Evolutionary conservation across 345 rosid genomes (phyloP).

Genomic region (Populus euphratica): DNA sequence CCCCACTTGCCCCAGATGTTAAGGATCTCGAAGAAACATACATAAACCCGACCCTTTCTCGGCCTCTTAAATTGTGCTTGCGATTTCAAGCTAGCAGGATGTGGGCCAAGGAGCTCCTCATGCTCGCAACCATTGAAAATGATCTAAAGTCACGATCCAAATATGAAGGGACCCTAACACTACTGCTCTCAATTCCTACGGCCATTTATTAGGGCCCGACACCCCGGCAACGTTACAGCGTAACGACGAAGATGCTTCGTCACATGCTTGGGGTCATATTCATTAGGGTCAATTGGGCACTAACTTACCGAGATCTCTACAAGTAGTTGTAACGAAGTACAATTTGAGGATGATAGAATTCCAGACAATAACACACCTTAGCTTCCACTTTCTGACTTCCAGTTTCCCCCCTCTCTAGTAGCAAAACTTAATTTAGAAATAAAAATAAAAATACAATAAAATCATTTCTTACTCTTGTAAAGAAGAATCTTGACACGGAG

Average conservation of each 20-base stretch:
- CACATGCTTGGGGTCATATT: neutral
- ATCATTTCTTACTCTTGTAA: neutral
- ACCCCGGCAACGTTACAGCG: constrained; percentile 14
- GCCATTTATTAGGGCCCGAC: constrained; percentile 15
- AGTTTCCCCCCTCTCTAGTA: neutral
- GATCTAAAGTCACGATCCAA: constrained; percentile 8
- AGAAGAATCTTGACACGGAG: constrained; percentile 29
- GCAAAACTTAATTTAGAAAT: constrained; percentile 10
- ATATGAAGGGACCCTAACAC: constrained; percentile 6
- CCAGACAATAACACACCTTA: constrained; percentile 27
- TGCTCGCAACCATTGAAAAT: neutral
- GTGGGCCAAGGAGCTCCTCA: constrained; percentile 16
- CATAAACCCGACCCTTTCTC: neutral
- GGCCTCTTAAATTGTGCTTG: neutral
- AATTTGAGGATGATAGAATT: constrained; percentile 11
- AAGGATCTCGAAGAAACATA: neutral
- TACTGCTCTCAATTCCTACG: constrained; percentile 3
- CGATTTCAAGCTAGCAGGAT: neutral
- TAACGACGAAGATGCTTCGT: constrained; percentile 4
- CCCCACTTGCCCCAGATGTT: constrained; percentile 8
- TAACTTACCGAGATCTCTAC: neutral
- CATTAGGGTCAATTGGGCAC: neutral
- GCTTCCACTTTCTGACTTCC: constrained; percentile 7
- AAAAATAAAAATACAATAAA: neutral
- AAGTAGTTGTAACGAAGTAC: neutral